Evolutionary conservation across 805 yeast genomes (phyloP).

Genomic region (Jamesozyma rosinii): DNA sequence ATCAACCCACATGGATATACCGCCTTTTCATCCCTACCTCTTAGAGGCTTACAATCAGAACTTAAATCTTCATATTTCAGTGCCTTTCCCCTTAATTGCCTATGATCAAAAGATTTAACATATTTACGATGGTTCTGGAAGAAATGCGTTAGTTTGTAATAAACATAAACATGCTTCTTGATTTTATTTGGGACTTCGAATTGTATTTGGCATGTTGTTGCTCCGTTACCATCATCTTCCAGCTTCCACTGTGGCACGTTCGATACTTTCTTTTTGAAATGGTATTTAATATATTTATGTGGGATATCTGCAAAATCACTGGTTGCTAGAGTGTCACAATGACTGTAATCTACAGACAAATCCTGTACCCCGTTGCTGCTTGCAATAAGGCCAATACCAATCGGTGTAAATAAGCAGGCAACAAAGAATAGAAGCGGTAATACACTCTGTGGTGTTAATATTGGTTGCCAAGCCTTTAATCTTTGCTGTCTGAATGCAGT

Average conservation of each 20-base stretch:
- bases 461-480: conserved; percentile 66
- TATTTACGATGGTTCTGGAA: conserved; percentile 92
- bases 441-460: conserved; percentile 83
- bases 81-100: conserved; percentile 73
- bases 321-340: conserved; percentile 50
- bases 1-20: conserved; percentile 78
- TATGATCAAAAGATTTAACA: conserved; percentile 73
- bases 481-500: conserved; percentile 74
- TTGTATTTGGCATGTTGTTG: conserved; percentile 50
- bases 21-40: conserved; percentile 28
- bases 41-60: conserved; percentile 32
- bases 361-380: conserved; percentile 77
- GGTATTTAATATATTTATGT: conserved; percentile 43
- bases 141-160: conserved; percentile 82
- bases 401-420: conserved; percentile 77
- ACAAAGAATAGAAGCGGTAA: conserved; percentile 69
- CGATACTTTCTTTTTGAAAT: conserved; percentile 41
- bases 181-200: conserved; percentile 67
- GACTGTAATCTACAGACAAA: conserved; percentile 62
- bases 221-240: conserved; percentile 29
- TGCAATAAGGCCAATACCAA: conserved; percentile 75
- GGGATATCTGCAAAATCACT: conserved; percentile 46
- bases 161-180: conserved; percentile 62
- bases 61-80: conserved; percentile 43
- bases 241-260: conserved; percentile 57